Base-by-base conservation (phyloP, 441 rosid genomes). In the Pelargonium australe region DNA sequence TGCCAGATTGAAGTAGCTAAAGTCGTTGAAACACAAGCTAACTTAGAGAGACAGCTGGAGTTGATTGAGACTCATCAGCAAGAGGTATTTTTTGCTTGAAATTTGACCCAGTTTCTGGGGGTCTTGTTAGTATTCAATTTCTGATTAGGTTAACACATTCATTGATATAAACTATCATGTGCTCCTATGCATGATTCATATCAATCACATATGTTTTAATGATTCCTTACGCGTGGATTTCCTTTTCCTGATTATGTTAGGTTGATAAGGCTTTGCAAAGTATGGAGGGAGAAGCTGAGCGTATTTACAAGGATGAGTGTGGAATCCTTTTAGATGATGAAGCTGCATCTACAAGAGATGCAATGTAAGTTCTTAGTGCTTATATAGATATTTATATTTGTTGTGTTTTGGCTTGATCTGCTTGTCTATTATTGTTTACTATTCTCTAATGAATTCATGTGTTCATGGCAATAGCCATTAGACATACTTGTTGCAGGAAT, bases 261-360 rank as follows among this genome's bases (percentile, higher is more conserved):
- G 97, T 95, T 76, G 97, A 91, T 69, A 91, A 82, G 79, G 90
- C 99, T 68, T 80, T 95, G 86, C 88, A 68, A 77, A 95, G 97
- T 71, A 82, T 91, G 73, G 99, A 95, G 80, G 90, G 82, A 78
- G 97, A 91, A 80, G 96, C 97, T 75, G 96, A 95, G 78, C 87
- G 87, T 51, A 90, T 89, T 65, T 95, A 84, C 79, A 95, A 91
- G 83, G 96, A 91, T 62, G 97, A 95, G 82, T 82, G 74, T 16
- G 87, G 84, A 58, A 70, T 85, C 67, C 90, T 91, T 77, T 86
- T 95, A 37, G 92, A 90, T 63, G 99, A 95, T 75, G 99, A 91
- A 79, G 97, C 97, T 66, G 97, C 97, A 65, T 87, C 97, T 66
- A 87, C 92, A 19, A 87, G 99, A 79, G 99, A 95, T 86, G 97